These are phyloP conservation scores for Naganishia antarctica DNA, from an alignment of 768 basidiomycete genomes.

Conservation along the genomic window DNA sequence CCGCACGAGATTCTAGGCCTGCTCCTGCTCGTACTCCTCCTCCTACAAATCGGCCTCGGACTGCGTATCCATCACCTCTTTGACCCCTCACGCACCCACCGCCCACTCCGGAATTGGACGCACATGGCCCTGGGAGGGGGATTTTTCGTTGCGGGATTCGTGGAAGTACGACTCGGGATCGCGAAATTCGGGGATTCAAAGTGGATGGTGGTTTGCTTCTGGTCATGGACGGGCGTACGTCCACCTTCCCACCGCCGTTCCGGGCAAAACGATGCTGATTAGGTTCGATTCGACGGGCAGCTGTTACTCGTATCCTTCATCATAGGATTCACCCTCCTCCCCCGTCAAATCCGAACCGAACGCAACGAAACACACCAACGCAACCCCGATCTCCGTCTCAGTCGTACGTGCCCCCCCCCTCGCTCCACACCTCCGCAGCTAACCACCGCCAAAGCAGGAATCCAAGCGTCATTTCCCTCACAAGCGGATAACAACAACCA, in stretches of 20 bases:
- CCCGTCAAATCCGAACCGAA: constrained; percentile 14
- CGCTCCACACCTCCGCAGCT: too few relatives aligned
- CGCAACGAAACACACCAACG: not conserved
- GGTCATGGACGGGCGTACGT: constrained; percentile 22
- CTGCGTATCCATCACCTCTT: constrained; percentile 16
- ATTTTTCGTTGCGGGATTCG: not conserved
- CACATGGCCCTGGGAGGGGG: constrained; percentile 12
- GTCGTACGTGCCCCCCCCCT: constrained; percentile 1
- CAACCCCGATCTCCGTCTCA: not conserved
- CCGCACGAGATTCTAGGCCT: constrained; percentile 12
- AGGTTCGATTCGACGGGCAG: not conserved
- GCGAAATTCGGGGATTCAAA: not conserved
- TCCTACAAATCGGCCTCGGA: constrained; percentile 5
- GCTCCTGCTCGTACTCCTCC: constrained; percentile 9
- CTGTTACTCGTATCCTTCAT: not conserved
- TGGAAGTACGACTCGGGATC: not conserved
- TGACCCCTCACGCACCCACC: constrained; percentile 3
- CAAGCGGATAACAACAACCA: too few relatives aligned
- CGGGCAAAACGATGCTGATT: not conserved
- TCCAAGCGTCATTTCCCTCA: constrained; percentile 10
- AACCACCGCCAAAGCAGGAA: not conserved
- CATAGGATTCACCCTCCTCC: constrained; percentile 12
- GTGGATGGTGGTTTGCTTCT: constrained; percentile 12
- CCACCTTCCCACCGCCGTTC: not conserved
- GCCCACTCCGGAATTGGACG: constrained; percentile 1